Base-by-base conservation (phyloP, 1,284 basidiomycete species). In the Leccinum ponderosum region DNA sequence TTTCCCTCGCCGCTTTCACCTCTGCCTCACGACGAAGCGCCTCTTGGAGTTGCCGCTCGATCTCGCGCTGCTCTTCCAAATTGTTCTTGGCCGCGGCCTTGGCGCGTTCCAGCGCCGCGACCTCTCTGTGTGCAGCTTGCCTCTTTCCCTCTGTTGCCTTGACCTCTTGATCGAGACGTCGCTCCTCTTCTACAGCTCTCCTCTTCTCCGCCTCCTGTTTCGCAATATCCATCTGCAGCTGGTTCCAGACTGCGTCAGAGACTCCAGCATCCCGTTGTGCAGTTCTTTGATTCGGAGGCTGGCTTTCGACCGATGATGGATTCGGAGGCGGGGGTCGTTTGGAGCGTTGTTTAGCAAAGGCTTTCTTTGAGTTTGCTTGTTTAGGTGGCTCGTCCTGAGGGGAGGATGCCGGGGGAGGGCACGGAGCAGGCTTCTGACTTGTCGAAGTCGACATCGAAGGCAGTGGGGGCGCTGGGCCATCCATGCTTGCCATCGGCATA, bases 211-310 rank as follows among this genome's bases (percentile, higher is more conserved):
- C 68, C n/a, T 66, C 69, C 56, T 66, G 65, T 8, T 70, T 73
- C 4, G 68, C 65, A 53, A 78, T 79, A 56, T 78, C 78, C 3
- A 57, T 68, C 62, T 81, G 78, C 0, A 84, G 73, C 63, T 80
- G 75, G 8, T 66, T 57, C 84, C 84, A 86, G 6, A 78, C 62
- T 1, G 63, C 70, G 60, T 86, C 81, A 0, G 77, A 68, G 1
- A 86, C 81, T 0, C 80, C 83, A 2, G 73, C 56, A 64, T 86
- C 84, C 8, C 83, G 80, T 35, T 47, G 61, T 6, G 58, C 57
- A 11, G 52, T 20, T 1, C 22, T 47, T 31, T 37, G 5, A 4
- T 20, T 65, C 1, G 20, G 51, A n/a, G 60, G 25, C 3, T 48
- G 52, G 6, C 60, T 53, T 35, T 48, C 37, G 1, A 12, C 27